Base-by-base conservation (phyloP, 495 filamentous ascomycete genomes). In the Aspergillus heteromorphus region DNA sequence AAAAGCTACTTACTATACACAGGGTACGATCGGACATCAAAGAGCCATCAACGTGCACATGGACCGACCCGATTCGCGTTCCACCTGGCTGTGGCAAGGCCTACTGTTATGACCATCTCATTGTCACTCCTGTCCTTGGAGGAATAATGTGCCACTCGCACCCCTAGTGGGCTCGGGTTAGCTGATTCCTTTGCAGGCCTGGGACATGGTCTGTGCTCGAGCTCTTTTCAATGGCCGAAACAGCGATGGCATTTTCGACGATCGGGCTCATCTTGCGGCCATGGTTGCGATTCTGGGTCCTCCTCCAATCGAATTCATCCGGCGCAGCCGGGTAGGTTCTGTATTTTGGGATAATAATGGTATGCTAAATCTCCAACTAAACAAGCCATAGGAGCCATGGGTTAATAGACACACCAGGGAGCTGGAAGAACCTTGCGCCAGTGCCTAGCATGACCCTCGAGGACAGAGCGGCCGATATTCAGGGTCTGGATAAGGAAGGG, bases 201-300 rank as follows among this genome's bases (percentile, higher is more conserved):
- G 60, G 60, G 53, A 63, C 21, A 56, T 63, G n/a, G 53, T 59
- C 11, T 40, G 42, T 49, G n/a, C 36, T 21, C 45, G 19, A n/a
- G 59, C 56, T 1, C 49, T 59, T 0, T 47, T 63, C 43, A 48
- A 59, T n/a, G 56, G 60, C 34, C 38, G 54, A 55, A 57, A 47
- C 31, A 6, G 9, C 25, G 45, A 59, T 48, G 56, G 59, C 16
- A 43, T 59, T 25, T 62, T 61, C 34, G 59, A 65, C 47, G 62
- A 65, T 17, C 48, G 59, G 7, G 53, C 48, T 6, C 72, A 74
- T 64, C 58, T 76, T 3, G 69, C 71, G 20, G 66, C 69, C 38
- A 62, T 79, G 7, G 56, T 76, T 51, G 67, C 66, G 1, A 34
- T 79, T 9, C 57, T 79, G 8, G 76, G 76, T 9, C 67, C 58